These are phyloP conservation scores for Macrotyloma uniflorum DNA, from an alignment of 306 rosid genomes.

Conservation along the genomic window DNA sequence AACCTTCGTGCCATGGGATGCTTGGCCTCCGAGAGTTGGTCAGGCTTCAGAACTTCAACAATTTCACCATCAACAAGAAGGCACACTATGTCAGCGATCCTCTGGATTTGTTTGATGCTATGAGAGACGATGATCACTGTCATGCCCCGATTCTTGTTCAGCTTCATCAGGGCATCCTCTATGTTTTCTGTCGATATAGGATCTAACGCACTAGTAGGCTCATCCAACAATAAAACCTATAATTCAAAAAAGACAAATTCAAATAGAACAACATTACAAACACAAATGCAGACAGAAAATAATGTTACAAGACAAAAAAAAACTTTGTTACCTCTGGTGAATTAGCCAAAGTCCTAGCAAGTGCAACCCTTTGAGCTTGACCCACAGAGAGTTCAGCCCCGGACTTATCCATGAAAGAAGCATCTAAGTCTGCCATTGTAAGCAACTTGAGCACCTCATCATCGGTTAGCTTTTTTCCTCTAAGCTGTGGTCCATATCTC, in stretches of 20 bases:
- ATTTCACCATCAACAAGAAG: conserved; percentile 82
- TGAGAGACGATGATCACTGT: conserved; percentile 85
- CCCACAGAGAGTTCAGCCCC: conserved; percentile 88
- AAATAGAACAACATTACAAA: background rate
- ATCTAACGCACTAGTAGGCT: conserved; percentile 94
- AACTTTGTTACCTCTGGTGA: conserved; percentile 61
- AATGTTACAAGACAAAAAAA: background rate
- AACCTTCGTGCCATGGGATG: conserved; percentile 92
- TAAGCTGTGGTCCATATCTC: conserved; percentile 79
- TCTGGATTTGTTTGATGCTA: conserved; percentile 88
- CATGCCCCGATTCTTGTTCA: conserved; percentile 71
- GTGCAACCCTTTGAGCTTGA: conserved; percentile 96
- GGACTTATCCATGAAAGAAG: conserved; percentile 60
- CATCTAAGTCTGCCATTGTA: conserved; percentile 71
- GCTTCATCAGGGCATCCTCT: conserved; percentile 76
- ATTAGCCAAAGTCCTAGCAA: conserved; percentile 90
- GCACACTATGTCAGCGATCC: conserved; percentile 85
- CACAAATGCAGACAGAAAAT: too few relatives aligned
- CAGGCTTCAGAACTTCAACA: conserved; percentile 72
- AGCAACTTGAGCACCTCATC: conserved; percentile 75
- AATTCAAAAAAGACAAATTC: background rate
- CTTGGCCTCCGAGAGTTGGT: conserved; percentile 67
- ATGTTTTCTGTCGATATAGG: conserved; percentile 91
- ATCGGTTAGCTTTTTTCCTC: conserved; percentile 64
- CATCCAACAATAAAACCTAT: conserved; percentile 85